Evolutionary conservation across 257 asterid genomes (phyloP), one percentile per base, ranked within the genome.

Genomic region (Rauvolfia tetraphylla): DNA sequence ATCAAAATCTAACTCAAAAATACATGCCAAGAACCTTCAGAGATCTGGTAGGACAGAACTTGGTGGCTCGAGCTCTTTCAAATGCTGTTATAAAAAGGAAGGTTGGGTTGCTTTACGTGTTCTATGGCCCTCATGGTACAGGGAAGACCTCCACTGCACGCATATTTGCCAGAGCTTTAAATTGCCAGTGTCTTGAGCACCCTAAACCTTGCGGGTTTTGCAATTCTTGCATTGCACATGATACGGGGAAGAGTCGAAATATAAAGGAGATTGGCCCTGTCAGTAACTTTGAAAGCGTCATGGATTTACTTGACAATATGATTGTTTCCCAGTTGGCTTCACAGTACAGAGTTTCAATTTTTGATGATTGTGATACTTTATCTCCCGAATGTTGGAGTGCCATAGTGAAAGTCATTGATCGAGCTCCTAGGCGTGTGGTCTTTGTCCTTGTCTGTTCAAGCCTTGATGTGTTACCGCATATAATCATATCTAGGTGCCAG

Each of bases 111-210:
- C 88, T 93, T 62, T 92, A 92, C 63, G 92, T 90, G 81, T 93
- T 93, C 80, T 86, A 90, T 41, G 98, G 97, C 80, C 96, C 97
- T 72, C 90, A 85, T 74, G 98, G 98, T 80, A 93, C 97, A 41
- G 97, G 97, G 53, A 93, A 93, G 86, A 92, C 97, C 49, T 81
- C 94, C 5, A 86, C 92, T 78, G 98, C 96, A 2, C 93, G 92
- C 38, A 87, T 92, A 80, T 93, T 93, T 82, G 88, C 97, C 53
- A 80, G 92, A 83, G 96, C 96, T 59, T 84, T 93, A 76, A 90
- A 86, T 84, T 92, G 98, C 90, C 91, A 72, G 69, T 89, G 96
- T 56, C 76, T 63, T 39, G 93, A 93, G 79, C 87, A 88, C 71
- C 83, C 93, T 15, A 93, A 81, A 75, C 98, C 98, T 66, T 93